Conservation (phyloP, 2,329 filamentous ascomycete species). For the Colletotrichum spinosum region DNA sequence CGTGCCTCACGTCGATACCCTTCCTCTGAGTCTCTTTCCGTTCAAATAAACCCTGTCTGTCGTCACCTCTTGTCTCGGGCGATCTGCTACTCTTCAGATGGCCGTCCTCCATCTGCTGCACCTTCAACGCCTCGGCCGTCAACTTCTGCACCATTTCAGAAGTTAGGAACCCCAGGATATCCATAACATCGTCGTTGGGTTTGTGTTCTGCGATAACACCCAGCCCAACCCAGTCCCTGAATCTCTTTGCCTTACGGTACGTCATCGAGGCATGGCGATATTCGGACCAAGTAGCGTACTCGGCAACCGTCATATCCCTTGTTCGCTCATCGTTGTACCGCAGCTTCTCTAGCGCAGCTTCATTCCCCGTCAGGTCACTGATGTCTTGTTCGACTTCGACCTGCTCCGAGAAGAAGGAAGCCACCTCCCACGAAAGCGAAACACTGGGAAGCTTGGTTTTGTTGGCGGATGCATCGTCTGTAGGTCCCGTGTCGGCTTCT, state of each 20-base stretch:
- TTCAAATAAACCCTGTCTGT: constrained; percentile 1
- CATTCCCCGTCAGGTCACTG: constrained; percentile 13
- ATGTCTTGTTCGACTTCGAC: constrained; percentile 28
- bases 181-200: constrained; percentile 38
- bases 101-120: constrained; percentile 16
- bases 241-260: constrained; percentile 39
- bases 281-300: constrained; percentile 41
- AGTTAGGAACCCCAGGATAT: constrained; percentile 39
- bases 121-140: constrained; percentile 29
- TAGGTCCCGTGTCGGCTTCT: not conserved
- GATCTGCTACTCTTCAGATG: not conserved
- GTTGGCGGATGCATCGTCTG: not conserved
- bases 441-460: constrained; percentile 30
- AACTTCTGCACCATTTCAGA: constrained; percentile 40
- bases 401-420: constrained; percentile 34
- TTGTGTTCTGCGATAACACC: constrained; percentile 38
- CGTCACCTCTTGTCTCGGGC: not conserved
- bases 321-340: constrained; percentile 37
- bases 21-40: not conserved
- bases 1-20: constrained; percentile 16
- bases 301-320: constrained; percentile 38
- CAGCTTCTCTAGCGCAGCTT: constrained; percentile 36
- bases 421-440: constrained; percentile 32
- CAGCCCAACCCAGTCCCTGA: constrained; percentile 39
- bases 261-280: constrained; percentile 40